These are phyloP conservation scores for Saccharomycopsis synnaedendra DNA, from an alignment of 805 yeast species.

Conservation along the genomic window DNA sequence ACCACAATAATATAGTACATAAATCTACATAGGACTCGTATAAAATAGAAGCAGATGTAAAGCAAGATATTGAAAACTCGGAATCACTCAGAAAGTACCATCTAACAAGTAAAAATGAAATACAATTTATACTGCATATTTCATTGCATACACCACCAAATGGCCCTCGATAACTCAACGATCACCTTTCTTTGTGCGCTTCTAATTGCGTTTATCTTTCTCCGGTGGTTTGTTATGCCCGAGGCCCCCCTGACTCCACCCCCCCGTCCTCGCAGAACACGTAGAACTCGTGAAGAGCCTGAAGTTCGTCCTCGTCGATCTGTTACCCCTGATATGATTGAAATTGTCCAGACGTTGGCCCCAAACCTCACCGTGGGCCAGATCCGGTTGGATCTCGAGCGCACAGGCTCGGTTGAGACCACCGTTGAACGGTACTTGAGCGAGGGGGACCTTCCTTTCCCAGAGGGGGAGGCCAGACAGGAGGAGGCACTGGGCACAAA, in stretches of 20 bases:
- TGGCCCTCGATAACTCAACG: slow-evolving; percentile 42
- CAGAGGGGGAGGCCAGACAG: slow-evolving; percentile 25
- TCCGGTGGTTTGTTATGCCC: slow-evolving; percentile 57
- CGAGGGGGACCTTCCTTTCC: slow-evolving; percentile 47
- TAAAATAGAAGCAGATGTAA: too few relatives aligned
- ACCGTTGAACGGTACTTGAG: slow-evolving; percentile 67
- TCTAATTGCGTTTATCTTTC: slow-evolving; percentile 41
- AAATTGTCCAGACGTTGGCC: slow-evolving; percentile 72
- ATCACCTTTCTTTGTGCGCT: slow-evolving; percentile 37
- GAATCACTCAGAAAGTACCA: too few relatives aligned
- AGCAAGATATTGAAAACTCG: too few relatives aligned
- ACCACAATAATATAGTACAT: too few relatives aligned
- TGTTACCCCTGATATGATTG: slow-evolving; percentile 67
- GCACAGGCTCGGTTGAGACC: slow-evolving; percentile 69
- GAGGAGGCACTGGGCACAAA: neutral
- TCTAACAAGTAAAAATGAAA: too few relatives aligned
- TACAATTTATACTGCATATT: too few relatives aligned
- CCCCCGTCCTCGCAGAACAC: neutral
- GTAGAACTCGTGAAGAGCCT: neutral
- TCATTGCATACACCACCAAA: neutral
- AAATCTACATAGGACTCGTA: too few relatives aligned
- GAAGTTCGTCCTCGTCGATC: slow-evolving; percentile 26
- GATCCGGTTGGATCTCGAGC: slow-evolving; percentile 60
- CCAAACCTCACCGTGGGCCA: slow-evolving; percentile 62
- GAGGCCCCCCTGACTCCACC: slow-evolving; percentile 28